Evolutionary conservation across 768 basidiomycete species (phyloP), one percentile per base, ranked within the genome.

Genomic region (Tulasnella sp.): DNA sequence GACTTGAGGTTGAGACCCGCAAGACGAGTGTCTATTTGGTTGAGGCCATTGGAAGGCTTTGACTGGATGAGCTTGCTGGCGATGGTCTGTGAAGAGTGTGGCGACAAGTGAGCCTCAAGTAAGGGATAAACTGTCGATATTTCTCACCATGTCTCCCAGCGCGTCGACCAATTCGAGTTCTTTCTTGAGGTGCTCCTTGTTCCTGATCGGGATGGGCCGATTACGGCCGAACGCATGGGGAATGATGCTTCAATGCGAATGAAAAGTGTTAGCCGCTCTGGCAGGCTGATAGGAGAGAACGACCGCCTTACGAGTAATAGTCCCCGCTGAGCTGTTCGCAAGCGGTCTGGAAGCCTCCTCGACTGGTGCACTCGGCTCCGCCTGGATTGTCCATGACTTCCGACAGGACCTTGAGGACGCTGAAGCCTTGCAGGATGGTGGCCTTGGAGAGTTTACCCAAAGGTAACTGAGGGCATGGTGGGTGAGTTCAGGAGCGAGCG

Each of bases 91-190:
- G 41, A 32, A 19, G 39, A 9, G 29, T 17, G 63, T 5, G 3
- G 52, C 64, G 36, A 19, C 64, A 63, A 47, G 19, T 5, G n/a
- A 4, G n/a, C 9, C 52, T 36, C 40, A 9, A 62, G 37, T 62
- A 69, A 32, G 9, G 22, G 12, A 19, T 34, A 67, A 26, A 52
- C 26, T 29, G 42, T 41, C 69, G n/a, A n/a, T n/a, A n/a, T n/a
- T n/a, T n/a, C 74, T 34, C 74, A 84, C 86, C 87, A 89, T 88
- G 76, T 89, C 87, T 2, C 86, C 86, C 29, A 89, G 83, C 22
- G 87, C 86, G 74, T 88, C 87, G 17, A 88, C 86, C 26, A 87
- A 83, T n/a, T 86, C 85, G 47, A 88, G 82, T 80, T 88, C 86
- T 83, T 76, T 82, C 76, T 87, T 85, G 73, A 89, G 77, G 12